phyloP scores from a whole-genome alignment of 345 rosid genomes.

The Melaleuca alternifolia region DNA sequence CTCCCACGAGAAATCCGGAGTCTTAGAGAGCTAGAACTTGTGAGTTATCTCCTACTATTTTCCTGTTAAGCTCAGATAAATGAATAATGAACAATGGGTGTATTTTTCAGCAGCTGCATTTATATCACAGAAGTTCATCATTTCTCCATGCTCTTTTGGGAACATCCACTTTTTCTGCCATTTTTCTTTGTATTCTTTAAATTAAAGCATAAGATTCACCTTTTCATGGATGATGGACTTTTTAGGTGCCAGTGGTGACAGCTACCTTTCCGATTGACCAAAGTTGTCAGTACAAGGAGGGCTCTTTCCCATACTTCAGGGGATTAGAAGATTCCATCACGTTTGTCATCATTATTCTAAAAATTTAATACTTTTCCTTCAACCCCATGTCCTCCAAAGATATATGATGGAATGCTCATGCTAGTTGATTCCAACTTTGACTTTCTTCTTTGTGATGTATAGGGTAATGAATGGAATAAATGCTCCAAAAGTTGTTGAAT shows the following conservation, averaged over 20 bases:
- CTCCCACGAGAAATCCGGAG: constrained; percentile 87
- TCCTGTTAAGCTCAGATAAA: background rate
- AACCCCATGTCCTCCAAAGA: background rate
- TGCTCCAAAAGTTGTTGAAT: constrained; percentile 94
- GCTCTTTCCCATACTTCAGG: constrained; percentile 74
- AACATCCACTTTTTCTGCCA: background rate
- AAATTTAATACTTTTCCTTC: constrained; percentile 1
- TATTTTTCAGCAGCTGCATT: background rate
- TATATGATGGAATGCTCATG: background rate
- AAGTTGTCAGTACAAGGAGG: constrained; percentile 66
- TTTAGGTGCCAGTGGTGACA: constrained; percentile 88
- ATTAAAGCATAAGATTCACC: background rate
- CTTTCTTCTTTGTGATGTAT: constrained; percentile 13
- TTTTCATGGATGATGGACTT: background rate
- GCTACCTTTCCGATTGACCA: constrained; percentile 73
- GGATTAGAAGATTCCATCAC: constrained; percentile 74
- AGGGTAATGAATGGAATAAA: constrained; percentile 95
- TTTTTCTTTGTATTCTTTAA: background rate
- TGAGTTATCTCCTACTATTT: constrained; percentile 22
- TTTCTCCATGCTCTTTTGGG: background rate
- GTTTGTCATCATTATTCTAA: constrained; percentile 22
- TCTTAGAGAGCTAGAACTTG: constrained; percentile 78
- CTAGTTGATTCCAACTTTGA: constrained; percentile 2
- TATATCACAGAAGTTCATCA: background rate
- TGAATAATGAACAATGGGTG: background rate